Percentiles rank a stretch among this genome's conserved stretches.
phyloP scores from a whole-genome alignment of 106 monocot genomes.

The Ottelia alismoides region DNA sequence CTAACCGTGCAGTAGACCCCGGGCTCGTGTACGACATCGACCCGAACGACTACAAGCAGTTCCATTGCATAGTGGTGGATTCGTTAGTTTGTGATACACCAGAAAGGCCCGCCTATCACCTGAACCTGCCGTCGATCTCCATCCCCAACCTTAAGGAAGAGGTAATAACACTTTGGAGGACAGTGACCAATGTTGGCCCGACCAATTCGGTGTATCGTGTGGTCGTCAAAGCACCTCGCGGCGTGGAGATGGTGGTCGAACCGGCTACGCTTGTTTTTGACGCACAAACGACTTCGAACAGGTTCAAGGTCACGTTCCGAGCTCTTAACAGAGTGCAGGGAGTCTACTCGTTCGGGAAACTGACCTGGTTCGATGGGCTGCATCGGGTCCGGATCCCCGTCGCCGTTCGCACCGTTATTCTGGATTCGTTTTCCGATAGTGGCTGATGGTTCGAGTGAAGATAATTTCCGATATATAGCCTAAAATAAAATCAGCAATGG shows the following conservation, averaged over 20 bases:
- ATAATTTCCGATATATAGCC: too few relatives aligned
- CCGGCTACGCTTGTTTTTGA: neutral
- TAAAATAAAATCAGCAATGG: too few relatives aligned
- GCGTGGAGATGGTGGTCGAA: constrained; percentile 1
- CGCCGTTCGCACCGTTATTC: too few relatives aligned
- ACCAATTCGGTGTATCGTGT: neutral
- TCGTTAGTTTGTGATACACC: neutral
- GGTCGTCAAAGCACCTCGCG: constrained; percentile 1
- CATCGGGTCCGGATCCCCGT: too few relatives aligned
- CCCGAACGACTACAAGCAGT: constrained; percentile 1
- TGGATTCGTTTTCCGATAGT: too few relatives aligned
- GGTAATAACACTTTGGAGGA: neutral
- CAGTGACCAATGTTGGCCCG: constrained; percentile 10
- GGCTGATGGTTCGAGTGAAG: too few relatives aligned
- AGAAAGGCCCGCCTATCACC: neutral
- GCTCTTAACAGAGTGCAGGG: neutral
- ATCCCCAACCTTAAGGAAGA: neutral
- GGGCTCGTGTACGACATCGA: constrained; percentile 14
- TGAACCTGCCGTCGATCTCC: constrained; percentile 15
- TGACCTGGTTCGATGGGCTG: too few relatives aligned
- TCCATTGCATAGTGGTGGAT: neutral
- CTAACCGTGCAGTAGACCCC: constrained; percentile 3
- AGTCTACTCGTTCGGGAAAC: too few relatives aligned
- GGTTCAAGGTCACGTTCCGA: neutral
- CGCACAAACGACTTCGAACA: too few relatives aligned